A percentile compares a stretch with the other conserved stretches of the same genome.
Evolutionary conservation across 805 yeast genomes (phyloP).

Genomic region (Ogataea nakhonphanomensis): DNA sequence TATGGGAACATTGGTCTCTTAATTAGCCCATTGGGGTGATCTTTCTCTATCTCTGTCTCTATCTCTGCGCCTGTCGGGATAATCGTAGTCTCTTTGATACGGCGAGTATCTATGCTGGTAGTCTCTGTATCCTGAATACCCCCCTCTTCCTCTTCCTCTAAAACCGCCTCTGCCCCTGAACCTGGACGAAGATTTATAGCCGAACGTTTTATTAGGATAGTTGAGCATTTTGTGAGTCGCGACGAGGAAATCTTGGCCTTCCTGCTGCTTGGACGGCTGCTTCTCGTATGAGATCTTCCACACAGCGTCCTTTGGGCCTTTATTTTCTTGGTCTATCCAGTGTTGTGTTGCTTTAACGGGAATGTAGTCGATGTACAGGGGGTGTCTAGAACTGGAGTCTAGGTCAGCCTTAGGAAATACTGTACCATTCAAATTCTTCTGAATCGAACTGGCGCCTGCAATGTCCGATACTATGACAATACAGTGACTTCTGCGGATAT

Average conservation of each 20-base stretch:
- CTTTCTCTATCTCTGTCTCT: slow-evolving; percentile 6
- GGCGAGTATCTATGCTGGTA: slow-evolving; percentile 9
- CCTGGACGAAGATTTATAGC: slow-evolving; percentile 31
- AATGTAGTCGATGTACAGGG: slow-evolving; percentile 40
- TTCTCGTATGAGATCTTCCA: slow-evolving; percentile 41
- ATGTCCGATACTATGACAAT: slow-evolving; percentile 39
- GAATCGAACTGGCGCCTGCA: slow-evolving; percentile 38
- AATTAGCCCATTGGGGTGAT: slow-evolving; percentile 24
- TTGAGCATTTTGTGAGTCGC: slow-evolving; percentile 34
- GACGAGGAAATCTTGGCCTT: slow-evolving; percentile 26
- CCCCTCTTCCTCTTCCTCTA: slow-evolving; percentile 1
- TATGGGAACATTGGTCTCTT: neutral
- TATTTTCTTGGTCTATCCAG: slow-evolving; percentile 46
- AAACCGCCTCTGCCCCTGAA: slow-evolving; percentile 13
- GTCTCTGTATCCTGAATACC: slow-evolving; percentile 6
- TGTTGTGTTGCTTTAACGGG: slow-evolving; percentile 43
- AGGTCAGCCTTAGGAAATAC: slow-evolving; percentile 29
- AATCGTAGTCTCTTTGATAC: slow-evolving; percentile 5
- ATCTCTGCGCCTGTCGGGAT: slow-evolving; percentile 9
- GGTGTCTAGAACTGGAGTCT: slow-evolving; percentile 21
- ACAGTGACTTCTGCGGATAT: slow-evolving; percentile 39
- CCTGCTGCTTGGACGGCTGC: slow-evolving; percentile 31
- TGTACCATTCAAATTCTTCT: slow-evolving; percentile 35
- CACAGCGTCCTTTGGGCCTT: slow-evolving; percentile 42
- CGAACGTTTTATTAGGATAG: slow-evolving; percentile 32